Conservation (phyloP, 2,329 filamentous ascomycete genomes). For the Fusarium pseudograminearum region DNA sequence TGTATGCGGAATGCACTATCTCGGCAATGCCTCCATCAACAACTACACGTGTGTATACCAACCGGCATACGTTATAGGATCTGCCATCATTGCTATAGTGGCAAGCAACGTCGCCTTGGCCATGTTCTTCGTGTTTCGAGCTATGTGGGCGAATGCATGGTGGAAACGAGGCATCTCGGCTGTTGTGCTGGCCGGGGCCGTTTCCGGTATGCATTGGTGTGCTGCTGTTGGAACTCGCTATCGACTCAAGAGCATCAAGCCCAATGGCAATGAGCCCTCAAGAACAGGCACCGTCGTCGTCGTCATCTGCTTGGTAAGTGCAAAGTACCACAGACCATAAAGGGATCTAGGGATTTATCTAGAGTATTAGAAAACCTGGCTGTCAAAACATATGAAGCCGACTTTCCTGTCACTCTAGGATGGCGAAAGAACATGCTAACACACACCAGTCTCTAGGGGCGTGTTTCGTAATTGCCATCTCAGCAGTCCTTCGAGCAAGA, state of each 20-base stretch:
- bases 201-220: conserved; percentile 91
- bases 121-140: conserved; percentile 82
- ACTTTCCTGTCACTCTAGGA: neutral
- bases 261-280: conserved; percentile 58
- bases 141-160: conserved; percentile 81
- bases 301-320: conserved; percentile 75
- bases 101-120: conserved; percentile 77
- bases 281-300: conserved; percentile 78
- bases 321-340: neutral
- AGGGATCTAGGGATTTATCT: too few relatives aligned
- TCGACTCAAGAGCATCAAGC: conserved; percentile 61
- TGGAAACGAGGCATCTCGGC: conserved; percentile 79
- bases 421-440: conserved; percentile 2
- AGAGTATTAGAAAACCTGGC: too few relatives aligned
- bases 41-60: conserved; percentile 79
- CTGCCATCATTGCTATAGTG: conserved; percentile 77
- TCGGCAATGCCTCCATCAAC: conserved; percentile 84
- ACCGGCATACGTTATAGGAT: conserved; percentile 71
- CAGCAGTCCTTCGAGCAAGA: conserved; percentile 66
- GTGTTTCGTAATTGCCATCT: conserved; percentile 69
- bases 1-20: conserved; percentile 88
- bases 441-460: conserved; percentile 67
- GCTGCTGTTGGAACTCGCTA: conserved; percentile 79
- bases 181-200: conserved; percentile 75
- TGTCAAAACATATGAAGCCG: too few relatives aligned